Evolutionary conservation across 2,329 filamentous ascomycete genomes (phyloP), one percentile per base, ranked within the genome.

Genomic region (Amylocarpus encephaloides): DNA sequence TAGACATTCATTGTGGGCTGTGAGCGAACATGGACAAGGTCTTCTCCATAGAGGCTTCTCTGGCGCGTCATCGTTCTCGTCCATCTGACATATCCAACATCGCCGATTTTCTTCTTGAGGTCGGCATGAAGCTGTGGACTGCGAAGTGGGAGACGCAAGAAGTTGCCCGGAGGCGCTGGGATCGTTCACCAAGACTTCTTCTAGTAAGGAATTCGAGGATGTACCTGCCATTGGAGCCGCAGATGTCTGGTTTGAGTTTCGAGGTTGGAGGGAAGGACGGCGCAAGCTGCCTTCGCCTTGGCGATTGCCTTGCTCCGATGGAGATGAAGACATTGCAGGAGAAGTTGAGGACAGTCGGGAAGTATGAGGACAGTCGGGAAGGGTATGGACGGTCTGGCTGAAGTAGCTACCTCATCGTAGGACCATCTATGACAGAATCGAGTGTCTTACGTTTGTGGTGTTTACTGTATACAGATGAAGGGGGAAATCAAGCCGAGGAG

Each of bases 21-120:
- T 87, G 35, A 98, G 76, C 11, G 88, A 90, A 69, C 93, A 98
- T 0, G 85, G 86, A 66, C 93, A 98, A 1, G 93, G 91, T 48
- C 86, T 87, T 40, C 88, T 83, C 92, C 93, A 98, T 48, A 72
- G 68, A 41, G 70, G 66, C 15, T 64, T 63, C 3, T 76, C 73
- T 7, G 73, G 63, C 16, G 71, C 67, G 44, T 66, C 64, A 35
- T 80, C 74, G 22, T 71, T 70, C 55, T 81, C 72, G 44, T 80
- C 80, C 55, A 72, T 74, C 29, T 83, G 73, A 63, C 81, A 85
- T 61, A 85, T 80, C 68, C 82, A 85, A 71, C 81, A 85, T 62
- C 71, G 73, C 44, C 71, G 70, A 6, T 34, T 32, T 3, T 49
- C 50, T 12, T 18, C 35, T 26, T 35, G 38, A 43, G 26, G 38